Percentiles rank a stretch among this genome's conserved stretches.
Conservation (phyloP, 176 grass and related monocot species). For the Themeda triandra region DNA sequence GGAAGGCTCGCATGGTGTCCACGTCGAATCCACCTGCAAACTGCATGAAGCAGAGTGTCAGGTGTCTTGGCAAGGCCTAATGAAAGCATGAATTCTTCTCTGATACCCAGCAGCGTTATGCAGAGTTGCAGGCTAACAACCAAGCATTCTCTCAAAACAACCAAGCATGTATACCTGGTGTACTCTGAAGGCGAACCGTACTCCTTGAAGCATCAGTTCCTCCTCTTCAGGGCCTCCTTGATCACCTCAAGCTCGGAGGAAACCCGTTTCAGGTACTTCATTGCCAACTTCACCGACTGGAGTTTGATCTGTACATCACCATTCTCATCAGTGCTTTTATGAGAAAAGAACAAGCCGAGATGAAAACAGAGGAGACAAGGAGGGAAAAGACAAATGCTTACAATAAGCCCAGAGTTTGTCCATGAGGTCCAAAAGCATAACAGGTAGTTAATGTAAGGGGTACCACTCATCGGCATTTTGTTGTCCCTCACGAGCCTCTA, state of each 20-base stretch:
- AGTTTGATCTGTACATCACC: conserved; percentile 65
- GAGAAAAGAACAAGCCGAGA: too few species aligned
- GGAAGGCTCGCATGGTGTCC: conserved; percentile 95
- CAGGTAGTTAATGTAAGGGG: too few species aligned
- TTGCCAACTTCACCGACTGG: conserved; percentile 81
- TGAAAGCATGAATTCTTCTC: not conserved
- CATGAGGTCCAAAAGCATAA: not conserved
- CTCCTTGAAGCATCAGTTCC: conserved; percentile 93
- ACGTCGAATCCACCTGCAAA: conserved; percentile 93
- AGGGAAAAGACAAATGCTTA: not conserved
- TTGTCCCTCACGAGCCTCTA: not conserved
- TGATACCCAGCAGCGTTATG: too few species aligned
- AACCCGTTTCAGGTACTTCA: conserved; percentile 85
- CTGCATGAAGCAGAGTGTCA: conserved; percentile 27
- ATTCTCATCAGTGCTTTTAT: not conserved
- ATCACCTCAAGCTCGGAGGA: conserved; percentile 74
- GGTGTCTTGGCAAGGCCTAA: not conserved
- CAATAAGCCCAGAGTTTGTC: not conserved
- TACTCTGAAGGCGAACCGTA: conserved; percentile 93
- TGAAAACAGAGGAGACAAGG: too few species aligned
- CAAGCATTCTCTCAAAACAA: too few species aligned
- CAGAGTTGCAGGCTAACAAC: not conserved
- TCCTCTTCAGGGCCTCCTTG: conserved; percentile 76
- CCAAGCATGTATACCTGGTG: conserved; percentile 61
- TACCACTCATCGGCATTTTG: too few species aligned